Evolutionary conservation across 2,329 filamentous ascomycete genomes (phyloP).

Genomic region (Penicillium sp.): DNA sequence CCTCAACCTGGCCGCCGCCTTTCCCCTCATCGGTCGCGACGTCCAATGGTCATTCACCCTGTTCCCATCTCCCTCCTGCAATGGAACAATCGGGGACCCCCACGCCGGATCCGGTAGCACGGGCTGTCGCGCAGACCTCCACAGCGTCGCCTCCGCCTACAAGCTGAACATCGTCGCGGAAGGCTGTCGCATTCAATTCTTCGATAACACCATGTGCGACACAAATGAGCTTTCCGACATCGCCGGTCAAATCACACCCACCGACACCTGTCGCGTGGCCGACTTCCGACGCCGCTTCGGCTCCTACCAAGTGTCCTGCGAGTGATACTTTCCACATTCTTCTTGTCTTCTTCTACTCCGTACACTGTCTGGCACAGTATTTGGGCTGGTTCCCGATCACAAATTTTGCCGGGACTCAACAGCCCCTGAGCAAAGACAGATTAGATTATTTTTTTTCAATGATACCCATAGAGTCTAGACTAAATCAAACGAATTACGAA

Average conservation of each 20-base stretch:
- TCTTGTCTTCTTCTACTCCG: neutral
- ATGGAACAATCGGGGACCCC: conserved; percentile 12
- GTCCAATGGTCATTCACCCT: conserved; percentile 26
- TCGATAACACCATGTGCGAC: conserved; percentile 30
- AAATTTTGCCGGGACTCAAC: neutral
- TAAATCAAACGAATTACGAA: conserved; percentile 8
- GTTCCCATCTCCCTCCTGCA: conserved; percentile 19
- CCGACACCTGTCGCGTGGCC: conserved; percentile 15
- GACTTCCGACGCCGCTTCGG: conserved; percentile 16
- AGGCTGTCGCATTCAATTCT: conserved; percentile 25
- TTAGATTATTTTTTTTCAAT: conserved; percentile 8
- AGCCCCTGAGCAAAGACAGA: neutral
- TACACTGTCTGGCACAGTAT: neutral
- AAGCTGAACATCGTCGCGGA: conserved; percentile 15
- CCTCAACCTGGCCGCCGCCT: conserved; percentile 14
- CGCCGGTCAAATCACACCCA: conserved; percentile 10
- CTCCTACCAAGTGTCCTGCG: conserved; percentile 26
- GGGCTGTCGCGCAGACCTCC: conserved; percentile 24
- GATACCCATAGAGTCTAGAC: conserved; percentile 8
- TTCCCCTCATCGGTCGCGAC: conserved; percentile 20
- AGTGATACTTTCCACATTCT: neutral
- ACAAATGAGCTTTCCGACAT: conserved; percentile 16
- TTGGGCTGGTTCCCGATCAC: neutral
- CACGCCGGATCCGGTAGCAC: conserved; percentile 23
- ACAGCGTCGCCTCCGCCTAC: conserved; percentile 23